These are phyloP conservation scores for Paramecium sonneborni DNA, from an alignment of 73 alveolate species.

Conservation along the genomic window DNA sequence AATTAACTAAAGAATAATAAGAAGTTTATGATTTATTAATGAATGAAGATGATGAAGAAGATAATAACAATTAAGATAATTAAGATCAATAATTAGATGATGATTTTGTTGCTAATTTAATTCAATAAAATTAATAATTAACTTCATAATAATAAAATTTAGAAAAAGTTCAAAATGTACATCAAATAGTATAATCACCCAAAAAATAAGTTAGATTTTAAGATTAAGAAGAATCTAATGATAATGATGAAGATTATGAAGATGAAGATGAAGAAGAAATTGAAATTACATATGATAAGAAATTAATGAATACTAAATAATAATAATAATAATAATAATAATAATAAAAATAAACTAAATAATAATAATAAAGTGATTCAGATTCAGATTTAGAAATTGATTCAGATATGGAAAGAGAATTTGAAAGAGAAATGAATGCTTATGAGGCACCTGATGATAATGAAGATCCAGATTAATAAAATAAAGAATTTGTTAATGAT, in stretches of 20 bases:
- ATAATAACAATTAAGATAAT: neutral
- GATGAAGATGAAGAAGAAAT: neutral
- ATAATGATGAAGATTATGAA: neutral
- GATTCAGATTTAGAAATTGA: neutral
- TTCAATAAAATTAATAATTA: neutral
- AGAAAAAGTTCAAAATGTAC: neutral
- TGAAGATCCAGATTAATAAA: neutral
- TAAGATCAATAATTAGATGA: neutral
- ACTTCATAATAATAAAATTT: neutral
- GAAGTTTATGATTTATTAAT: neutral
- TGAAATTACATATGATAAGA: neutral
- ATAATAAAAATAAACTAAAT: neutral
- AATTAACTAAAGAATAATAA: neutral
- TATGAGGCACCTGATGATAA: neutral
- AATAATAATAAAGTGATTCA: neutral
- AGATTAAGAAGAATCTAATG: neutral
- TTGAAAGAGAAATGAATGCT: conserved; percentile 23
- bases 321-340: neutral
- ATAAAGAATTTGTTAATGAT: neutral
- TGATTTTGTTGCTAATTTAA: neutral
- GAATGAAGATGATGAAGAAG: neutral
- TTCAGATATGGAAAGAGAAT: conserved; percentile 18
- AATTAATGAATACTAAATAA: neutral
- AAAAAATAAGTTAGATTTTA: conserved; percentile 1
- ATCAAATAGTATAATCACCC: neutral